phyloP scores from a whole-genome alignment of 2,329 filamentous ascomycete genomes.

The Sarocladium brachiariae region DNA sequence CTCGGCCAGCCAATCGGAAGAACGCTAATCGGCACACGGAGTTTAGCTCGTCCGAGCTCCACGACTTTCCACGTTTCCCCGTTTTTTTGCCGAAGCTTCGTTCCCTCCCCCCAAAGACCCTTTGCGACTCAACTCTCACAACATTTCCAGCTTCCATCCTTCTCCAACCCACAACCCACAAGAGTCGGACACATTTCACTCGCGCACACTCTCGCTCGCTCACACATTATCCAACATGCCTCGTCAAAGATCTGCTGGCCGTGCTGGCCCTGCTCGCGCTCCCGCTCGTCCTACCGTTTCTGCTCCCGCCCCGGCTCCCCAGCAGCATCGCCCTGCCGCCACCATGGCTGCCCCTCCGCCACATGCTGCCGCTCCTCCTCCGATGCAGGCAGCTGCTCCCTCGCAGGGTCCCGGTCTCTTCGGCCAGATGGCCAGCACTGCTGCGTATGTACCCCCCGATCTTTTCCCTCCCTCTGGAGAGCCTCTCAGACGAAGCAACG shows the following conservation, averaged over 20 bases:
- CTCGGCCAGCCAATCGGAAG: constrained; percentile 3
- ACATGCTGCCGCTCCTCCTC: constrained; percentile 41
- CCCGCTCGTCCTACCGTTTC: constrained; percentile 61
- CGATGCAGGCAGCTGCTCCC: constrained; percentile 30
- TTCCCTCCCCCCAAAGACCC: background rate
- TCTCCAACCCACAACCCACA: background rate
- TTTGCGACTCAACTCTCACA: constrained; percentile 2
- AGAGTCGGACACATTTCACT: background rate
- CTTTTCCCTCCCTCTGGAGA: too few relatives aligned
- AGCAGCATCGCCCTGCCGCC: constrained; percentile 63
- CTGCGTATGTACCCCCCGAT: constrained; percentile 68
- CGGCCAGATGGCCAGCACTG: constrained; percentile 94
- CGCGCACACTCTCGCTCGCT: constrained; percentile 10
- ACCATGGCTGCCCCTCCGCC: constrained; percentile 50
- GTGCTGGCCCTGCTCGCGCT: constrained; percentile 44
- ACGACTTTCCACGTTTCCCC: constrained; percentile 2
- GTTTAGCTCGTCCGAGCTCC: background rate
- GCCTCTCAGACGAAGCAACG: too few relatives aligned
- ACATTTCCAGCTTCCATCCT: background rate
- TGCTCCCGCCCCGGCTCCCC: constrained; percentile 46
- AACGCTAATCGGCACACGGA: background rate
- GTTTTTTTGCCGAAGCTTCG: background rate
- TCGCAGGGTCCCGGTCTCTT: constrained; percentile 77
- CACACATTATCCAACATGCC: constrained; percentile 47
- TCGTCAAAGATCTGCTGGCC: constrained; percentile 66